These are phyloP conservation scores for Clavaria fumosa DNA, from an alignment of 768 basidiomycete species.

Conservation along the genomic window DNA sequence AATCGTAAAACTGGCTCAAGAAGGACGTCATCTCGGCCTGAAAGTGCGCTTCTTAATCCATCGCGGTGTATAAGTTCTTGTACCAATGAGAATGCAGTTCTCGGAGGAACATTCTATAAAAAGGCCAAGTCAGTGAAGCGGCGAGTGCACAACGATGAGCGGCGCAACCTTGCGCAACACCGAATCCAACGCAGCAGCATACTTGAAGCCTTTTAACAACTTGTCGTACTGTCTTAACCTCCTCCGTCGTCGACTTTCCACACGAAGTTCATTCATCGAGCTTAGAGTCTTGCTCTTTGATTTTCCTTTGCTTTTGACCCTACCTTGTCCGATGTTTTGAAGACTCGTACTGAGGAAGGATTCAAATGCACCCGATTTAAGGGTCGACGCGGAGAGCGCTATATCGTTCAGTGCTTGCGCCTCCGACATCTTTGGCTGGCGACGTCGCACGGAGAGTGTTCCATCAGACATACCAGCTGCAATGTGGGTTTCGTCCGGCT, in stretches of 20 bases:
- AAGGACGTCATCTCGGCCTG: constrained; percentile 85
- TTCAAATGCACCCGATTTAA: constrained; percentile 47
- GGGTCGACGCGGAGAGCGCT: constrained; percentile 21
- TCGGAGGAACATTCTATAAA: constrained; percentile 62
- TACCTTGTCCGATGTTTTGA: constrained; percentile 40
- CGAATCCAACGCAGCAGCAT: constrained; percentile 86
- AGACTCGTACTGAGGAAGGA: constrained; percentile 45
- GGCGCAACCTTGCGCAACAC: constrained; percentile 64
- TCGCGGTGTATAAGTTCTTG: constrained; percentile 89
- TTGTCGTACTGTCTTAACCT: constrained; percentile 79
- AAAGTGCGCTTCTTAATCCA: constrained; percentile 70
- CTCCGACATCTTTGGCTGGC: constrained; percentile 64
- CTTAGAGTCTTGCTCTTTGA: constrained; percentile 33
- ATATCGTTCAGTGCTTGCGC: constrained; percentile 16
- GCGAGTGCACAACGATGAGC: constrained; percentile 1
- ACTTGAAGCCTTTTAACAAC: constrained; percentile 82
- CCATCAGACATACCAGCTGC: constrained; percentile 97
- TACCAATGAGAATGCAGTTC: constrained; percentile 78
- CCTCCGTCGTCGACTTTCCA: constrained; percentile 56
- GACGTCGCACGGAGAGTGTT: constrained; percentile 88
- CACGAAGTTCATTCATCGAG: constrained; percentile 60
- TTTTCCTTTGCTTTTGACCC: constrained; percentile 26
- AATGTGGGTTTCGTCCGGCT: constrained; percentile 96
- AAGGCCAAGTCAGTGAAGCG: constrained; percentile 4
- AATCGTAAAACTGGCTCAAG: constrained; percentile 84